phyloP scores from a whole-genome alignment of 176 grass and related monocot genomes.

The Musa acuminata region DNA sequence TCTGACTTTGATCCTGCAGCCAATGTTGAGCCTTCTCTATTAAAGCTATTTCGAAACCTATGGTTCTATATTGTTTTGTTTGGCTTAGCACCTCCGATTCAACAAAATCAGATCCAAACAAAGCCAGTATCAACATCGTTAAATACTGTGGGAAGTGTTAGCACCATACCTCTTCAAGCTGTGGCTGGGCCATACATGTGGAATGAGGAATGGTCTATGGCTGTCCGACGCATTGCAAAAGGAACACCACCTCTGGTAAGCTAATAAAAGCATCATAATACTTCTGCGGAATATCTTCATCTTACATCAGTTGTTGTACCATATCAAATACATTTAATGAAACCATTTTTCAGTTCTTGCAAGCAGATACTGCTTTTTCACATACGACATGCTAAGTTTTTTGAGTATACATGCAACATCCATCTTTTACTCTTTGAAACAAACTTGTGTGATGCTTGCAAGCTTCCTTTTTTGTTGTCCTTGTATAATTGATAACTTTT shows the following conservation, averaged over 20 bases:
- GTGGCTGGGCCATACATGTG: constrained; percentile 96
- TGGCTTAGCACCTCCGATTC: constrained; percentile 89
- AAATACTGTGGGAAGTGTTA: constrained; percentile 39
- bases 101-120: constrained; percentile 51
- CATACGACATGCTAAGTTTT: too few species aligned
- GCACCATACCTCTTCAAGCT: constrained; percentile 77
- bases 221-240: constrained; percentile 85
- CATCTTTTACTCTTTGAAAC: neutral
- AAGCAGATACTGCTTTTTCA: too few species aligned
- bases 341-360: too few species aligned
- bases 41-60: constrained; percentile 91
- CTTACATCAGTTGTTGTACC: too few species aligned
- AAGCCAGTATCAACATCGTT: constrained; percentile 79
- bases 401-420: too few species aligned
- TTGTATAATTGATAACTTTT: neutral
- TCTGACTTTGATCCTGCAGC: constrained; percentile 97
- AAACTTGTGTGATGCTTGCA: neutral
- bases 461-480: neutral
- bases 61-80: constrained; percentile 99
- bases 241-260: constrained; percentile 90
- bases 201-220: constrained; percentile 67
- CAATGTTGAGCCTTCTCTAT: constrained; percentile 74
- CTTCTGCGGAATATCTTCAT: too few species aligned
- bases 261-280: neutral
- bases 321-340: too few species aligned